Percentiles rank a stretch among this genome's conserved stretches.
These are phyloP conservation scores for Dysphania ambrosioides DNA, from an alignment of 148 eudicot genomes.

Conservation along the genomic window DNA sequence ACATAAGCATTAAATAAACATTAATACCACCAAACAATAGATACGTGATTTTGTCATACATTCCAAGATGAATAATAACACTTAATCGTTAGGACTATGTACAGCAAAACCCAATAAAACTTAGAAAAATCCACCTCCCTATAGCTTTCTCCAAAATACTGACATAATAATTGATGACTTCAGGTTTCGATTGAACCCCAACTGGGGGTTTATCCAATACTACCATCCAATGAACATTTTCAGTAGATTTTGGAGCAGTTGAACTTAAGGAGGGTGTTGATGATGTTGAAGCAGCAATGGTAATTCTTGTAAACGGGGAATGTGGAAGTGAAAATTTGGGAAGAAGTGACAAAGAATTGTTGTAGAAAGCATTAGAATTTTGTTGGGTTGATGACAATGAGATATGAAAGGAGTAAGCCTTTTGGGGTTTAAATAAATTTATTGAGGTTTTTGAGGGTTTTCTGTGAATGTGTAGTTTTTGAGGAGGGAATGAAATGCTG, in stretches of 20 bases:
- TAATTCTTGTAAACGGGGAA: background rate
- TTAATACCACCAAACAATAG: background rate
- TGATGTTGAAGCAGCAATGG: background rate
- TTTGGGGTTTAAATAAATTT: background rate
- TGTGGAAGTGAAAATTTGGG: background rate
- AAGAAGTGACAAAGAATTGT: background rate
- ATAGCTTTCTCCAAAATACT: constrained; percentile 45
- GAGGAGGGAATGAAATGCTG: background rate
- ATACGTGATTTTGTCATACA: background rate
- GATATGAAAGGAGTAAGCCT: background rate
- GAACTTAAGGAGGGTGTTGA: background rate
- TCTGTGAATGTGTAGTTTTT: no score
- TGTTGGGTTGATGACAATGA: constrained; percentile 3
- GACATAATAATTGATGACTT: constrained; percentile 58
- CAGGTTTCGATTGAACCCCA: constrained; percentile 34
- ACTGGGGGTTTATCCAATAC: constrained; percentile 45
- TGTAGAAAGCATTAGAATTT: background rate
- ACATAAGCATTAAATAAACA: no score
- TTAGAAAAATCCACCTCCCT: constrained; percentile 42
- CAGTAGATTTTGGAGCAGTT: background rate
- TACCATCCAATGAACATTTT: constrained; percentile 58
- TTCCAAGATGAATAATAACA: background rate
- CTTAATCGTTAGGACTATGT: no score
- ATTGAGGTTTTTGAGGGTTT: no score
- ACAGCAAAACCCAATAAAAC: no score